A percentile compares a stretch with the other conserved stretches of the same genome.
Conservation (phyloP, 129 eudicot genomes). For the Lactuca sativa region DNA sequence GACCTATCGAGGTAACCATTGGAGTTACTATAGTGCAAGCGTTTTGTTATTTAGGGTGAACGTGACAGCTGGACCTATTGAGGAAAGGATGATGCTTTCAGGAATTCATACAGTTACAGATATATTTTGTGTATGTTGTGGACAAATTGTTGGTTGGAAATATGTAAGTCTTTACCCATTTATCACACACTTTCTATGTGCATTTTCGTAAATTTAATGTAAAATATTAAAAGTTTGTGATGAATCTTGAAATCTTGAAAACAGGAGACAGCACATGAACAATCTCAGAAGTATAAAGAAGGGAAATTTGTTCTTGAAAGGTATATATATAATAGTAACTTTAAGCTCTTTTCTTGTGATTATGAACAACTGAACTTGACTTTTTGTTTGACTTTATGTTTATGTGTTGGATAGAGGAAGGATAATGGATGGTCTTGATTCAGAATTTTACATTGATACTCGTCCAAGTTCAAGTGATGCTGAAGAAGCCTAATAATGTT, state of each 20-base stretch:
- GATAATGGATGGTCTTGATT: slow-evolving; percentile 70
- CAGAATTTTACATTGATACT: slow-evolving; percentile 81
- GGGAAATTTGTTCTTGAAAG: slow-evolving; percentile 84
- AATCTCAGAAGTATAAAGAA: slow-evolving; percentile 82
- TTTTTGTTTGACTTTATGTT: slow-evolving; percentile 1
- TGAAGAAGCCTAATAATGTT: slow-evolving; percentile 50
- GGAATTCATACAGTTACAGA: slow-evolving; percentile 90
- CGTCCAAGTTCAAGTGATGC: slow-evolving; percentile 72
- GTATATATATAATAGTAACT: slow-evolving; percentile 21
- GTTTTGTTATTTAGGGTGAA: slow-evolving; percentile 58
- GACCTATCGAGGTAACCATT: slow-evolving; percentile 20
- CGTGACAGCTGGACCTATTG: slow-evolving; percentile 66
- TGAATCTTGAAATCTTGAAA: slow-evolving; percentile 1
- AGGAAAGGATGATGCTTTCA: slow-evolving; percentile 85
- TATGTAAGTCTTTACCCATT: slow-evolving; percentile 73
- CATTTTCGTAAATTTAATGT: not conserved
- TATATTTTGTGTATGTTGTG: slow-evolving; percentile 85
- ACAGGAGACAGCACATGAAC: slow-evolving; percentile 65
- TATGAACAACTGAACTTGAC: not conserved
- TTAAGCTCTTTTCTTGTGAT: not conserved
- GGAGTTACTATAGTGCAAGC: slow-evolving; percentile 19
- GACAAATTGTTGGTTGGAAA: slow-evolving; percentile 98
- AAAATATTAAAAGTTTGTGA: slow-evolving; percentile 12
- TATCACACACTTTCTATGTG: not conserved
- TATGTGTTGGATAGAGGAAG: slow-evolving; percentile 57